Percentiles rank a stretch among this genome's conserved stretches.
Evolutionary conservation across 1,139 yeast genomes (phyloP).

Genomic region (Blastobotrys capitulatus): DNA sequence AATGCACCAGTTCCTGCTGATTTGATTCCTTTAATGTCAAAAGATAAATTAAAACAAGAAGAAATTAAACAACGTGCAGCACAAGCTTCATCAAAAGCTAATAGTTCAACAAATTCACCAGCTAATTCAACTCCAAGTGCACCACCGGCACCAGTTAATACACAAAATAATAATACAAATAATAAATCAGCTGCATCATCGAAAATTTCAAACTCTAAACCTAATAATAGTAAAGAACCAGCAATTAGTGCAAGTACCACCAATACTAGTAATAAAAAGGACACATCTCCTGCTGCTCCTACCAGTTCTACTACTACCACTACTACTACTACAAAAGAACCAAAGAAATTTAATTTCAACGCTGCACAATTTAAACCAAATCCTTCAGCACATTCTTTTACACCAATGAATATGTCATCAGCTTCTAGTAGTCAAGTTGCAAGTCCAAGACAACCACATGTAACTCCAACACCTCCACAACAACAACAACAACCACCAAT

Average conservation of each 20-base stretch:
- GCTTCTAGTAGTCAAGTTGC: constrained; percentile 1
- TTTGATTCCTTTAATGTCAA: constrained; percentile 66
- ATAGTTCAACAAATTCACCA: constrained; percentile 14
- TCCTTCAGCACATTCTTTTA: constrained; percentile 66
- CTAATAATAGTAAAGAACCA: constrained; percentile 2
- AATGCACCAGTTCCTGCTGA: constrained; percentile 55
- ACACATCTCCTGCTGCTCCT: not conserved
- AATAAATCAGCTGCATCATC: too few species aligned
- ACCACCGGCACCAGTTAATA: not conserved
- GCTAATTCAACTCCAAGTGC: constrained; percentile 9
- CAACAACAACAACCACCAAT: constrained; percentile 1
- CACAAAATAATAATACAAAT: constrained; percentile 5
- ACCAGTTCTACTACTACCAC: too few species aligned
- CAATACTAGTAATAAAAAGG: constrained; percentile 11
- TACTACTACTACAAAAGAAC: constrained; percentile 6
- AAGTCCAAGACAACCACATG: not conserved
- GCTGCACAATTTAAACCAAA: constrained; percentile 61
- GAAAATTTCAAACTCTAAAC: not conserved
- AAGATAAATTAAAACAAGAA: constrained; percentile 59
- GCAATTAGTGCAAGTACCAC: constrained; percentile 8
- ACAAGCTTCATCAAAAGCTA: constrained; percentile 16
- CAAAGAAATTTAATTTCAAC: constrained; percentile 48
- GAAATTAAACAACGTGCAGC: constrained; percentile 42
- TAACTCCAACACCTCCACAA: too few species aligned
- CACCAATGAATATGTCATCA: constrained; percentile 38